A percentile compares a stretch with the other conserved stretches of the same genome.
Conservation (phyloP, 768 basidiomycete genomes). For the Podaxis mareebaensis region DNA sequence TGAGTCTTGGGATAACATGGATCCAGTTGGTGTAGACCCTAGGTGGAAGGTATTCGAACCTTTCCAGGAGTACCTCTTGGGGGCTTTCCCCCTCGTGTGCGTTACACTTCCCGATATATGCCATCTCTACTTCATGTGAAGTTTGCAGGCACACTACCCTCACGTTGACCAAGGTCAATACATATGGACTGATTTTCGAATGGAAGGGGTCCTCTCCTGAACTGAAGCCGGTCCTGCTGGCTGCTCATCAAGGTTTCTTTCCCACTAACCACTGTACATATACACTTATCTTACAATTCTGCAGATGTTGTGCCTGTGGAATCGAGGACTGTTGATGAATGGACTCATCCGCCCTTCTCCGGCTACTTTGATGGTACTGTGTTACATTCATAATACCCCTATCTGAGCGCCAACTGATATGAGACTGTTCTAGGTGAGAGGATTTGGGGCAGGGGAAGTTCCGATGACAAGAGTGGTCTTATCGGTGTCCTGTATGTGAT, state of each 20-base stretch:
- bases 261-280: background rate
- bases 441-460: constrained; percentile 77
- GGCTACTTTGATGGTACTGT: constrained; percentile 56
- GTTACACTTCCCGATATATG: constrained; percentile 26
- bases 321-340: constrained; percentile 51
- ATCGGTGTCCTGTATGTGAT: constrained; percentile 59
- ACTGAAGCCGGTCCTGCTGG: constrained; percentile 69
- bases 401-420: background rate
- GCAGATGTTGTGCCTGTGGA: constrained; percentile 72
- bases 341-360: constrained; percentile 65
- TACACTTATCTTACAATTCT: background rate
- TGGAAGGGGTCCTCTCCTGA: constrained; percentile 65
- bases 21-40: constrained; percentile 45
- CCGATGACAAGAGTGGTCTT: constrained; percentile 76
- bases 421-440: constrained; percentile 34
- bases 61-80: constrained; percentile 56
- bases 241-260: constrained; percentile 62
- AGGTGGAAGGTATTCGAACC: constrained; percentile 55
- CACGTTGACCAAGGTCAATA: constrained; percentile 69
- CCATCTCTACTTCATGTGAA: background rate
- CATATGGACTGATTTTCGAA: constrained; percentile 70
- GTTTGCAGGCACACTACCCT: constrained; percentile 54
- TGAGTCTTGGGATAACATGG: constrained; percentile 53
- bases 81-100: constrained; percentile 62
- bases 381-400: background rate